Evolutionary conservation across 108 stramenopile genomes (phyloP), one percentile per base, ranked within the genome.

Genomic region (Skeletonema marinoi): DNA sequence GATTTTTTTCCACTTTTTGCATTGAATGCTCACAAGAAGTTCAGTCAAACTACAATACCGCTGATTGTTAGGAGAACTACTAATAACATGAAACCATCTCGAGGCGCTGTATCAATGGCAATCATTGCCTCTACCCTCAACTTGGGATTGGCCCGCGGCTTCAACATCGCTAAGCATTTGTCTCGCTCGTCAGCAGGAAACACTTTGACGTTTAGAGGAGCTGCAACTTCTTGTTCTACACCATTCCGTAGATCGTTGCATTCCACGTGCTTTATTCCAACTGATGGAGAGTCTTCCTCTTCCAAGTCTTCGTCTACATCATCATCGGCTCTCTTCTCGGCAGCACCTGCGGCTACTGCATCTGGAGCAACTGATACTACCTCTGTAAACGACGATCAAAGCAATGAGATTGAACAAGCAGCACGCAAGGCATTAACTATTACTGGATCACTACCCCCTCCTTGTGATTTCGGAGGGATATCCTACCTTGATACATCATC

Each of bases 401-500:
- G 19, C 56, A 60, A 67, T 7, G 73, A 65, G 54, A 80, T 80
- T 13, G 79, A 80, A 70, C 33, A 65, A 64, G 62, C 54, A 14
- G 79, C 79, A 32, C 66, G 58, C 25, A 65, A 38, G 6, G 68
- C 73, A 63, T 54, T 74, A 6, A 36, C 67, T 50, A 80, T 80
- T 41, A 70, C 73, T 14, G 79, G 79, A 21, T 68, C 73, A 6
- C 33, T 80, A 19, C 79, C 79, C 14, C 68, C 79, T 5, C 79
- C 79, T 19, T 38, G 7, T 14, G 32, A 62, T 32, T 82, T 82
- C 29, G 81, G 81, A 30, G 75, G 76, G 0, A 31, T 82, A 19
- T 31, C 70, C 32, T 82, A 77, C 66, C 73, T 82, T 19, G 81
- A 82, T 65, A 82, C 81, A 35, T 62, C 81, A 13, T 71, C 81